Conservation (phyloP, 352 stramenopile species). For the Phytophthora europaea region DNA sequence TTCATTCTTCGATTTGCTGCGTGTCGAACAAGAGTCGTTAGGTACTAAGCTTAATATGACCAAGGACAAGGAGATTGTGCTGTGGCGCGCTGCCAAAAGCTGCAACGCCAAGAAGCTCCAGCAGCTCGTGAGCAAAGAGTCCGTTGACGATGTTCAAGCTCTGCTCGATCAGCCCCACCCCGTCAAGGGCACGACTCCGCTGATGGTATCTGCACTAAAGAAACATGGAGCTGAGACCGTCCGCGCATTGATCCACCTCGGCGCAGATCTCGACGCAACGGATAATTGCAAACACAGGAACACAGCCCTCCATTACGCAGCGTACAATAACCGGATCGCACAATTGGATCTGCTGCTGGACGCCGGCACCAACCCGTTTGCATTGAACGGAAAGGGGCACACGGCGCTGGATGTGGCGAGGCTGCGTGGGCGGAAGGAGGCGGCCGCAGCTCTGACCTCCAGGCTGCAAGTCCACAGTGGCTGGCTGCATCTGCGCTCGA, state of each 20-base stretch:
- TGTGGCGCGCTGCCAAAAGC: conserved; percentile 44
- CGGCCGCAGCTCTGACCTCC: conserved; percentile 55
- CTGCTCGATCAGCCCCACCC: conserved; percentile 59
- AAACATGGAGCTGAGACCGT: conserved; percentile 58
- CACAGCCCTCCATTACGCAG: conserved; percentile 79
- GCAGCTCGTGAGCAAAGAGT: conserved; percentile 28
- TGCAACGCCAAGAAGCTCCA: conserved; percentile 46
- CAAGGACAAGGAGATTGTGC: conserved; percentile 24
- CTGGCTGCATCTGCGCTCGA: conserved; percentile 62
- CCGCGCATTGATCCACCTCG: conserved; percentile 65
- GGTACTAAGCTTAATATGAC: conserved; percentile 9
- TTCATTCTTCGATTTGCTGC: conserved; percentile 35
- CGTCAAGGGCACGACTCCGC: conserved; percentile 60
- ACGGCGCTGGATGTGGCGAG: conserved; percentile 70
- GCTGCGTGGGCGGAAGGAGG: conserved; percentile 52
- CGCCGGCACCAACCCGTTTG: conserved; percentile 53
- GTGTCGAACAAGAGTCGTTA: conserved; percentile 1
- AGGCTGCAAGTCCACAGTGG: conserved; percentile 60
- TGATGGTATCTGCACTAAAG: conserved; percentile 77
- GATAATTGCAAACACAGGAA: conserved; percentile 53
- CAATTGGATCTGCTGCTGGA: conserved; percentile 68
- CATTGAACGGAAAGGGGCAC: conserved; percentile 67
- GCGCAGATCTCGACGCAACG: conserved; percentile 50
- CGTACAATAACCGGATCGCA: conserved; percentile 57
- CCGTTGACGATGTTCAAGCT: conserved; percentile 21